Evolutionary conservation across 129 eudicot species (phyloP), one percentile per base, ranked within the genome.

Genomic region (Silybum marianum): DNA sequence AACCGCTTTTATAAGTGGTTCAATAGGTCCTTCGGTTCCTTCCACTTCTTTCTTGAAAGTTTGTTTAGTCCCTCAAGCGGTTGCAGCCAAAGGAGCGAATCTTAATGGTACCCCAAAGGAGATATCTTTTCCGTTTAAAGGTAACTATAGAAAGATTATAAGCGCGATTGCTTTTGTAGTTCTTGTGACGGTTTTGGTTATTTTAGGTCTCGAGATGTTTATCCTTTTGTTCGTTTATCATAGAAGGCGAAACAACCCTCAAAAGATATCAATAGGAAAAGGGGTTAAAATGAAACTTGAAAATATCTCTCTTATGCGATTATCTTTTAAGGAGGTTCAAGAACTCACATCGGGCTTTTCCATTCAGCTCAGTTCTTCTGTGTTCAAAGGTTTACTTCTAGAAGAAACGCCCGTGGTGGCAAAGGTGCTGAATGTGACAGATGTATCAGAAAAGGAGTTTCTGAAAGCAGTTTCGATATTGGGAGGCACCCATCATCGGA

Each of bases 41-140:
- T 81, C 97, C 0, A 85, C 88, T 34, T 90, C 97, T 7, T 92
- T 83, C 87, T 72, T 92, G 46, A 92, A 92, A 76, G 88, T 88
- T 0, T 92, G 97, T 78, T 80, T 88, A 13, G 93, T 92, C 63
- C 97, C 97, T 18, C 92, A 87, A 75, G 97, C 97, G 44, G 97
- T 90, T 81, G 85, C 93, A 39, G 88, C 97, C 71, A 89, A 74
- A 22, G 85, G 86, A 10, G 81, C 82, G 9, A 81, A 86, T 71
- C 92, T 89, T 14, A 78, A 36, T 67, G 81, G 73, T 19, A 80
- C 65, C 73, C 66, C 86, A 3, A 84, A 75, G 67, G 69, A 71
- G 0, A 39, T 74, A 69, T 73, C 88, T 44, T 71, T 72, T 71
- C 81, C 88, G 0, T 63, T 85, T 66, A 78, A 39, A 21, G 86